These are phyloP conservation scores for Aspergillaceae sp. DNA, from an alignment of 2,329 filamentous ascomycete species.

Conservation along the genomic window DNA sequence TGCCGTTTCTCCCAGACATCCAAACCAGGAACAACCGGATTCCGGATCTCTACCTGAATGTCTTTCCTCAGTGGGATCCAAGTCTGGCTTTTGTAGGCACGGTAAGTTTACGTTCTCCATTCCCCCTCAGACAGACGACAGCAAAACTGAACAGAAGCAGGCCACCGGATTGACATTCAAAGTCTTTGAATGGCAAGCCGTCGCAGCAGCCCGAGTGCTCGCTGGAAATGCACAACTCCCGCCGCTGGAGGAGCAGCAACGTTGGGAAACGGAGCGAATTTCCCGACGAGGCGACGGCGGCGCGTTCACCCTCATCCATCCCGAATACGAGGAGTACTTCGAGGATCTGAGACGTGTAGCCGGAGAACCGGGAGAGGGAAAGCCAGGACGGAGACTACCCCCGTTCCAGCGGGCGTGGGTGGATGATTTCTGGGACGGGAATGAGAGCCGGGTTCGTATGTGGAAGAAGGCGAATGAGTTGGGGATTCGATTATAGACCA, in stretches of 20 bases:
- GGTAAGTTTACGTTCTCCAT: conserved; percentile 24
- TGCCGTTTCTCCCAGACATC: conserved; percentile 52
- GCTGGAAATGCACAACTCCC: conserved; percentile 49
- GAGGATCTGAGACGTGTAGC: conserved; percentile 41
- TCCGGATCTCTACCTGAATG: conserved; percentile 28
- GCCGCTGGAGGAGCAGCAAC: conserved; percentile 38
- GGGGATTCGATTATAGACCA: conserved; percentile 5
- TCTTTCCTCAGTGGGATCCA: conserved; percentile 28
- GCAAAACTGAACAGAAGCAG: conserved; percentile 11
- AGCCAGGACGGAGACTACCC: conserved; percentile 34
- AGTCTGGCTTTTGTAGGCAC: conserved; percentile 35
- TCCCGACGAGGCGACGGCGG: conserved; percentile 47
- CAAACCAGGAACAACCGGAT: conserved; percentile 25
- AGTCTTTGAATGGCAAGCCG: conserved; percentile 61
- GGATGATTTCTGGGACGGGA: conserved; percentile 44
- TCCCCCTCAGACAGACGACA: background rate
- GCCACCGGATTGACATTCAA: conserved; percentile 52
- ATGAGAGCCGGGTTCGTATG: conserved; percentile 50
- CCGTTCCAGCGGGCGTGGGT: conserved; percentile 36
- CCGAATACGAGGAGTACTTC: conserved; percentile 59
- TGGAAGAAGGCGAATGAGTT: conserved; percentile 46
- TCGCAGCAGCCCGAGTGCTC: conserved; percentile 51
- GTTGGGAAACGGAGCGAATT: conserved; percentile 52
- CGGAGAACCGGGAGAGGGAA: conserved; percentile 32
- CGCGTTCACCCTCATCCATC: conserved; percentile 49